Conservation (phyloP, 2,329 filamentous ascomycete genomes). For the Alternaria arborescens region DNA sequence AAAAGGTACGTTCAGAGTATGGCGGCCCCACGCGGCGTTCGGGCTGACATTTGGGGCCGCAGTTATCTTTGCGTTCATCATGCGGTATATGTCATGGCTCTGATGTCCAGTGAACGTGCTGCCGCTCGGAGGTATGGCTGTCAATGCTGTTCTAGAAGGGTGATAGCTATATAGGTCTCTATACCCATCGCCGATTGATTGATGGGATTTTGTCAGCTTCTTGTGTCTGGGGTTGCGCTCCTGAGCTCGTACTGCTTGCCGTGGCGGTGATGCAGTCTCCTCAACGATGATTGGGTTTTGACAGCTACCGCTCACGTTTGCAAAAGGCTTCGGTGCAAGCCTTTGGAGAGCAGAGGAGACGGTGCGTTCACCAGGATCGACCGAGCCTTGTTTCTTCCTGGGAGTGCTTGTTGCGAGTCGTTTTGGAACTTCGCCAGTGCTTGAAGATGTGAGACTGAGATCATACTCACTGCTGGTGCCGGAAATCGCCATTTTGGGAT, state of each 20-base stretch:
- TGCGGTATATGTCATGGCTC: slow-evolving; percentile 26
- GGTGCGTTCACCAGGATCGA: neutral
- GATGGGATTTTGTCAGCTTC: slow-evolving; percentile 14
- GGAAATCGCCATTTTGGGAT: neutral
- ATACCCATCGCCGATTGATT: slow-evolving; percentile 21
- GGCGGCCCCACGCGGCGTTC: neutral
- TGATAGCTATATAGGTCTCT: slow-evolving; percentile 19
- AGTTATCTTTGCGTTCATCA: slow-evolving; percentile 20
- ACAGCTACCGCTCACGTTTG: slow-evolving; percentile 21
- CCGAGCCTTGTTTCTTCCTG: neutral
- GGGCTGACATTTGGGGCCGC: slow-evolving; percentile 4
- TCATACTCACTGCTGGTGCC: slow-evolving; percentile 16
- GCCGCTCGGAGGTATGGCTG: slow-evolving; percentile 13
- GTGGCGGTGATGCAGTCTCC: slow-evolving; percentile 22
- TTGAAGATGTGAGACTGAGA: slow-evolving; percentile 23
- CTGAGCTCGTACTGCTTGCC: neutral
- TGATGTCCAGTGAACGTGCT: slow-evolving; percentile 24
- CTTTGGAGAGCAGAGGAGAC: slow-evolving; percentile 3
- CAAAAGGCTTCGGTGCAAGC: slow-evolving; percentile 1
- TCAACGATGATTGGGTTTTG: slow-evolving; percentile 37
- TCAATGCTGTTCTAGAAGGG: slow-evolving; percentile 10
- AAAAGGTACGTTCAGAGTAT: slow-evolving; percentile 11
- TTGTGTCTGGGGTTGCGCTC: neutral
- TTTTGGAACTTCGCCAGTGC: neutral
- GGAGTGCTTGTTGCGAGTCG: neutral